phyloP scores from a whole-genome alignment of 1,139 yeast genomes.

The Scheffersomyces cryptocercus region DNA sequence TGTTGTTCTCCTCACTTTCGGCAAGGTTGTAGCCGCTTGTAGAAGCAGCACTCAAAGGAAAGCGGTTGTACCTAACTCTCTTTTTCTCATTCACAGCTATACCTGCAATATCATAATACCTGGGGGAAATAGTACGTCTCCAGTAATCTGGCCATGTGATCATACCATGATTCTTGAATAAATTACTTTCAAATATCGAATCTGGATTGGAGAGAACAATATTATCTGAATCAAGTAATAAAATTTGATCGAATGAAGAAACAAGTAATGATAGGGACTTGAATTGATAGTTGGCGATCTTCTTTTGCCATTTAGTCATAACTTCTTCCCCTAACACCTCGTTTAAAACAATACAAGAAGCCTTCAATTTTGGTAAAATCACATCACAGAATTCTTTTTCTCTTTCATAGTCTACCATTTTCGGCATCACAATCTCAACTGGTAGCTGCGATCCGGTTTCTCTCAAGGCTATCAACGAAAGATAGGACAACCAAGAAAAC shows the following conservation, averaged over 20 bases:
- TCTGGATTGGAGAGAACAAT: constrained; percentile 39
- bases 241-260: constrained; percentile 43
- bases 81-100: constrained; percentile 35
- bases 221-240: constrained; percentile 47
- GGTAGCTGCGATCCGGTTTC: constrained; percentile 39
- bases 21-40: constrained; percentile 1
- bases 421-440: constrained; percentile 40
- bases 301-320: constrained; percentile 29
- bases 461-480: constrained; percentile 34
- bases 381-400: constrained; percentile 16
- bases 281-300: constrained; percentile 37
- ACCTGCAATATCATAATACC: constrained; percentile 65
- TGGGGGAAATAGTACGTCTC: constrained; percentile 72
- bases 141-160: constrained; percentile 85
- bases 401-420: constrained; percentile 26
- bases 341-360: constrained; percentile 26
- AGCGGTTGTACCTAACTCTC: constrained; percentile 20
- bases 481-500: constrained; percentile 42
- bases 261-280: constrained; percentile 42
- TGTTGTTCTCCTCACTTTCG: constrained; percentile 3
- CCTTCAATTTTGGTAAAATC: constrained; percentile 15
- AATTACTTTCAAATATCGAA: constrained; percentile 49
- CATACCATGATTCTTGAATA: constrained; percentile 58
- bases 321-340: constrained; percentile 37
- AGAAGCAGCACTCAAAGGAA: constrained; percentile 9